phyloP scores from a whole-genome alignment of 441 rosid species.

The Gossypium lobatum region DNA sequence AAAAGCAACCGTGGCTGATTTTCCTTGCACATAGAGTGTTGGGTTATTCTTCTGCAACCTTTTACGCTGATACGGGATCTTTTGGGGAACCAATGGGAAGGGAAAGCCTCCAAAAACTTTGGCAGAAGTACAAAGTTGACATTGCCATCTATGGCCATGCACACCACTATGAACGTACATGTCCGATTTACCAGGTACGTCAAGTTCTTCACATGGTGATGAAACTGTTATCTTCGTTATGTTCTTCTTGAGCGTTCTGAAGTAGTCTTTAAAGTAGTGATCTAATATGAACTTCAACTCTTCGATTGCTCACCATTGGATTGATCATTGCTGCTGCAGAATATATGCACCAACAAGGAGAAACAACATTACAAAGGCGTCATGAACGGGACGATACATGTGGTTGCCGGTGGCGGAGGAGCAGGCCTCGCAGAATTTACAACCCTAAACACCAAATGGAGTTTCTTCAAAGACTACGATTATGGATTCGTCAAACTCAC shows the following conservation, averaged over 20 bases:
- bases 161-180: constrained; percentile 78
- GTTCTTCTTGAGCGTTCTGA: background rate
- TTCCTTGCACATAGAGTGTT: constrained; percentile 82
- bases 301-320: background rate
- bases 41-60: constrained; percentile 64
- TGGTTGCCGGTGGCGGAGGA: constrained; percentile 87
- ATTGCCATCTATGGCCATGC: constrained; percentile 76
- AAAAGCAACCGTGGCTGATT: constrained; percentile 45
- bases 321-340: constrained; percentile 30
- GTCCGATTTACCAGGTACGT: constrained; percentile 80
- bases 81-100: constrained; percentile 85
- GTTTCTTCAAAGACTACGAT: constrained; percentile 54
- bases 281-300: background rate
- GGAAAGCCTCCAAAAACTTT: constrained; percentile 70
- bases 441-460: constrained; percentile 52
- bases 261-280: background rate
- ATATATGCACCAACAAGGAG: constrained; percentile 57
- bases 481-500: constrained; percentile 69
- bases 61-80: constrained; percentile 57
- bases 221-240: background rate
- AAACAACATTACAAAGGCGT: constrained; percentile 44
- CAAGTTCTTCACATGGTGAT: too few relatives aligned
- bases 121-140: constrained; percentile 90
- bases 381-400: constrained; percentile 67
- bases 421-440: constrained; percentile 58